A percentile compares a stretch with the other conserved stretches of the same genome.
phyloP scores from a whole-genome alignment of 768 basidiomycete genomes.

The Boletales sp. region DNA sequence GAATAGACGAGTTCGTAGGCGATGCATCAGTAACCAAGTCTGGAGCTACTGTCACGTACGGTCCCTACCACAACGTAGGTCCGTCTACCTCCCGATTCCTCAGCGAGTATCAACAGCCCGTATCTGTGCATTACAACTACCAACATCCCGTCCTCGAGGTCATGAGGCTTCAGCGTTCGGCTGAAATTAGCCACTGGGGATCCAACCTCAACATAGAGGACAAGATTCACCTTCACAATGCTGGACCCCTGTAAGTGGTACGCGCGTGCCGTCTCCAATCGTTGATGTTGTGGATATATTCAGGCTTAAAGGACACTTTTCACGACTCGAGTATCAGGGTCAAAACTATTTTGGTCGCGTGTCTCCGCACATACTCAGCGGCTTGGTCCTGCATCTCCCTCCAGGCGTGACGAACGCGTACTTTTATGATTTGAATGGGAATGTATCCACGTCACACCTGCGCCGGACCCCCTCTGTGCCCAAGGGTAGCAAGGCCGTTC shows the following conservation, averaged over 20 bases:
- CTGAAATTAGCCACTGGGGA: slow-evolving; percentile 98
- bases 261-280: background rate
- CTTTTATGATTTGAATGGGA: slow-evolving; percentile 90
- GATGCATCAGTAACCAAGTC: slow-evolving; percentile 67
- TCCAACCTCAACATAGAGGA: slow-evolving; percentile 92
- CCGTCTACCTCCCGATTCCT: slow-evolving; percentile 58
- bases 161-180: slow-evolving; percentile 64
- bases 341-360: slow-evolving; percentile 66
- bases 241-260: slow-evolving; percentile 76
- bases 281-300: slow-evolving; percentile 1
- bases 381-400: slow-evolving; percentile 77
- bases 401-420: slow-evolving; percentile 79
- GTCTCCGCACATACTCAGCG: slow-evolving; percentile 68
- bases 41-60: slow-evolving; percentile 81
- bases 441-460: slow-evolving; percentile 92
- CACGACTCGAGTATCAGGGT: slow-evolving; percentile 82
- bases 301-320: slow-evolving; percentile 95
- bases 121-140: slow-evolving; percentile 77
- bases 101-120: slow-evolving; percentile 55
- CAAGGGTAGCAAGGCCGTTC: slow-evolving; percentile 48
- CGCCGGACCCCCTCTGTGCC: slow-evolving; percentile 64
- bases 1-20: slow-evolving; percentile 53
- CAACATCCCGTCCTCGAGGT: slow-evolving; percentile 82
- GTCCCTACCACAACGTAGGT: slow-evolving; percentile 78
- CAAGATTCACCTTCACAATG: slow-evolving; percentile 80